Percentiles rank a stretch among this genome's conserved stretches.
phyloP scores from a whole-genome alignment of 129 eudicot species.

The Flaveria bidentis region DNA sequence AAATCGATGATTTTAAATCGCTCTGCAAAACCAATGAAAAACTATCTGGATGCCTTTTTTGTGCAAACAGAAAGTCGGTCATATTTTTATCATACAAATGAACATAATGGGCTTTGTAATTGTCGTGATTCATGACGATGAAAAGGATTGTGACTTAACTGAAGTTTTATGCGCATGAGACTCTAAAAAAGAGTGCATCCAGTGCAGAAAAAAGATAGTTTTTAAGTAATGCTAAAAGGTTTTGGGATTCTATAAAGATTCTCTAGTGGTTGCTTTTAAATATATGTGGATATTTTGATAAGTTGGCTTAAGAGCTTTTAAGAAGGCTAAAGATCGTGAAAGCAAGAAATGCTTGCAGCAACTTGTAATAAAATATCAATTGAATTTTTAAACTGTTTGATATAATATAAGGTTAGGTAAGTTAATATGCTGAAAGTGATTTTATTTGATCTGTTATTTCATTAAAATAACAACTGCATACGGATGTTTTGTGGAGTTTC shows the following conservation, averaged over 20 bases:
- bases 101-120: not conserved
- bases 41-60: constrained; percentile 21
- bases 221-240: not conserved
- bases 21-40: constrained; percentile 36
- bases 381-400: not conserved
- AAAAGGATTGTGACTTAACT: constrained; percentile 37
- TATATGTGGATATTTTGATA: constrained; percentile 13
- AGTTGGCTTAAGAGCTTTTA: constrained; percentile 20
- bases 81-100: constrained; percentile 13
- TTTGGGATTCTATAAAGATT: not conserved
- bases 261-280: constrained; percentile 14
- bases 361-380: constrained; percentile 4
- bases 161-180: constrained; percentile 9
- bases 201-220: not conserved
- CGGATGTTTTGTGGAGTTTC: too few species aligned
- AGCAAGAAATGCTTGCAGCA: constrained; percentile 14
- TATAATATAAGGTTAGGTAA: not conserved
- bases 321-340: constrained; percentile 10
- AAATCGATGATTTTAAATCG: constrained; percentile 11
- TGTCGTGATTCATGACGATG: constrained; percentile 27
- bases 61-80: constrained; percentile 21
- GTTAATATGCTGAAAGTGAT: not conserved
- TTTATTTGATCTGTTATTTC: not conserved
- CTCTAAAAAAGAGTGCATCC: constrained; percentile 5
- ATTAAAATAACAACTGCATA: too few species aligned